These are phyloP conservation scores for Bremia lactucae DNA, from an alignment of 352 stramenopile genomes.

Conservation along the genomic window DNA sequence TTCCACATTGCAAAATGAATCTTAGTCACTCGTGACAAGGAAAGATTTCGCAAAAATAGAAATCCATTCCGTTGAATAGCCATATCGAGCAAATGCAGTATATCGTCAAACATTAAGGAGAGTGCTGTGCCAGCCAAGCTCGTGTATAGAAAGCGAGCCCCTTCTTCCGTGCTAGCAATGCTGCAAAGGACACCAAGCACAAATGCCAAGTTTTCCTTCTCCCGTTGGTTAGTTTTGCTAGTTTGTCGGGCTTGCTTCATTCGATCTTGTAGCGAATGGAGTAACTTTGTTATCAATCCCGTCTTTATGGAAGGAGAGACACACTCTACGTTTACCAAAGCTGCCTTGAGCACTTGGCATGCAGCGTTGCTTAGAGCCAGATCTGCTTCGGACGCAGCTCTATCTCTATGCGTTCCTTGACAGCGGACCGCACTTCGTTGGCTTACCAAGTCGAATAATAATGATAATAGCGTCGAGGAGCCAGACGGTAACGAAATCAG, in stretches of 20 bases:
- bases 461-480: conserved; percentile 9
- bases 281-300: conserved; percentile 26
- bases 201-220: conserved; percentile 29
- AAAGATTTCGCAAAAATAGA: conserved; percentile 51
- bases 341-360: conserved; percentile 33
- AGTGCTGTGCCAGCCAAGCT: conserved; percentile 22
- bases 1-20: conserved; percentile 58
- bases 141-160: conserved; percentile 25
- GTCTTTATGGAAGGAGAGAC: conserved; percentile 32
- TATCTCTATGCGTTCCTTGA: not conserved
- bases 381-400: conserved; percentile 6
- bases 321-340: conserved; percentile 42
- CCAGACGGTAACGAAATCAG: conserved; percentile 6
- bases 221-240: conserved; percentile 18
- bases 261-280: conserved; percentile 27
- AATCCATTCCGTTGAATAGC: conserved; percentile 20
- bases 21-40: conserved; percentile 37
- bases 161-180: conserved; percentile 36
- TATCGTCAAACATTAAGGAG: conserved; percentile 33
- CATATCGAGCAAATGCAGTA: conserved; percentile 23
- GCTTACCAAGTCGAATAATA: conserved; percentile 16
- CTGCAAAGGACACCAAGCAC: conserved; percentile 35
- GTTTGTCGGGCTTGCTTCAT: conserved; percentile 26
- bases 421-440: conserved; percentile 12
- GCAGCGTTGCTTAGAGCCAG: conserved; percentile 21